Base-by-base conservation (phyloP, 2,329 filamentous ascomycete genomes). In the Lachnellula hyalina region DNA sequence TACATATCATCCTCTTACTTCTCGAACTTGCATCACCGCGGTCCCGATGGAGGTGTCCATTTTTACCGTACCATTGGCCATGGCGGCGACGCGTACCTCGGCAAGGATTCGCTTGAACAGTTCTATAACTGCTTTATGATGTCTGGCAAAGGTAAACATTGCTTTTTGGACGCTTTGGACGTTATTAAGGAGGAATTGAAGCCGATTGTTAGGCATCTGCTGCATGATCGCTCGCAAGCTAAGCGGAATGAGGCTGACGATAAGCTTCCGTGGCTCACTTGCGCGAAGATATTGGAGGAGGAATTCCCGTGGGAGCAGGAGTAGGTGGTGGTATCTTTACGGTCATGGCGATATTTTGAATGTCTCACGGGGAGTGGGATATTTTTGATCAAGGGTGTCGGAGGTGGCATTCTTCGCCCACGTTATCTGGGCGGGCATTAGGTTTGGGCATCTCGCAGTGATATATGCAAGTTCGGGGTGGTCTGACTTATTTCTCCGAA, bases 271-370 rank as follows among this genome's bases (percentile, higher is more conserved):
- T 86, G 86, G 72, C 66, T 87, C 66, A 85, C 83, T 12, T 86
- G 84, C 68, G 82, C 79, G 49, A 75, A 75, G 57, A 72, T 86
- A 28, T 78, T 81, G 53, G 79, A 80, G 52, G 73, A 73, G 28
- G 84, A 87, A 68, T 74, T 84, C 59, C 83, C 83, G 6, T 87
- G 84, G 84, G 38, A 41, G 38, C 38, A 41, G 38, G 38, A 41
- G 7, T n/a, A 41, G 38, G 38, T 17, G 38, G 38, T 41, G 15
- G 38, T 4, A 41, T 17, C 1, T 1, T n/a, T 41, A 11, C 5
- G 38, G 38, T 41, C 3, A 4, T 41, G 38, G 9, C 15, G 15
- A 41, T 15, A n/a, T 41, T 41, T 41, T 41, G 38, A 41, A 41
- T 41, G 38, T 17, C 38, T 41, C 38, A 41, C 3, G 38, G 17